These are phyloP conservation scores for Phoma sp. DNA, from an alignment of 2,329 filamentous ascomycete genomes.

Conservation along the genomic window DNA sequence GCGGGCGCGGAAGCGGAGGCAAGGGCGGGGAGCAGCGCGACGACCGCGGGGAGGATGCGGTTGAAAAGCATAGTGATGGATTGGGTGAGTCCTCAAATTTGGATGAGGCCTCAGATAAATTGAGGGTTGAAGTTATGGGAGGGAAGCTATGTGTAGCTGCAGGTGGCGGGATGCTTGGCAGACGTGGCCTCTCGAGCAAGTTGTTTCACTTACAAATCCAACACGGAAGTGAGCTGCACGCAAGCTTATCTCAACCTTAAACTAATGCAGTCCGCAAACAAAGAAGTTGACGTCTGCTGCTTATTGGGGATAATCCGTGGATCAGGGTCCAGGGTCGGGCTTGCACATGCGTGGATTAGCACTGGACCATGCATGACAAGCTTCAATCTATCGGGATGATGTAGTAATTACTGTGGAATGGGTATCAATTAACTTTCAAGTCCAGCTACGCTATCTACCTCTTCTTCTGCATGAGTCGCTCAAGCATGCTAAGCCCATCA, in stretches of 20 bases:
- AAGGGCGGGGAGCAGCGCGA: constrained; percentile 44
- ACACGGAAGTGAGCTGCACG: too few species aligned
- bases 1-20: constrained; percentile 72
- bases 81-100: constrained; percentile 26
- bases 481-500: constrained; percentile 31
- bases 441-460: background rate
- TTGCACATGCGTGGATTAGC: constrained; percentile 1
- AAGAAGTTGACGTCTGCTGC: background rate
- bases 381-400: too few species aligned
- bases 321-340: constrained; percentile 3
- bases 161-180: constrained; percentile 36
- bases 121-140: constrained; percentile 21
- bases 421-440: constrained; percentile 9
- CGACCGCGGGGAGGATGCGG: constrained; percentile 39
- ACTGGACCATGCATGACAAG: background rate
- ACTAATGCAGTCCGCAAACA: background rate
- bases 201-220: constrained; percentile 40
- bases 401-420: too few species aligned
- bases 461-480: constrained; percentile 20
- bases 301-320: background rate
- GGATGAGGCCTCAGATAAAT: constrained; percentile 27
- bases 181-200: constrained; percentile 40
- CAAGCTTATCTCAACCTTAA: too few species aligned
- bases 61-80: constrained; percentile 42
- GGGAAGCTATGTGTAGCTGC: constrained; percentile 24